Base-by-base conservation (phyloP, 805 yeast genomes). In the Starmerella apis region DNA sequence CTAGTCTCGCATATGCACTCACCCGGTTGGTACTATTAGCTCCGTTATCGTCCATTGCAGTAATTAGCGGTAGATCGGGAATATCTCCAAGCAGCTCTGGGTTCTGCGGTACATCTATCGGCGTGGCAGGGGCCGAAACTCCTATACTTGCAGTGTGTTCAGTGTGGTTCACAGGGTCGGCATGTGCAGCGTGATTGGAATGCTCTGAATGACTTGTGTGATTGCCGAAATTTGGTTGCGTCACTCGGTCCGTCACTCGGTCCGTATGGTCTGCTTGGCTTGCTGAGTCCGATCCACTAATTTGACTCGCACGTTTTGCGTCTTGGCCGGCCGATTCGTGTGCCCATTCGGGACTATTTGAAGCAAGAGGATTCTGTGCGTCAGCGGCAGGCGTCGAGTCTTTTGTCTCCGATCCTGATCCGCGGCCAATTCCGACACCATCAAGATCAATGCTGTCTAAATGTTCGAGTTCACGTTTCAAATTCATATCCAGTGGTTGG, bases 1-100 rank as follows among this genome's bases (percentile, higher is more conserved):
- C 97, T 35, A 92, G 69, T 58, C 73, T 59, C 18, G 75, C 75
- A 43, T 71, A 71, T 23, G 74, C 74, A 10, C 69, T 66, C 6
- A 69, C 70, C 28, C 68, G 61, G 38, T 47, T 39, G 18, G 65
- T 23, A 43, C 37, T 24, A 27, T 47, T 39, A 13, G 65, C 28
- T 42, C 37, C 19, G 32, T 53, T 54, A n/a, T 53, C 52, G 32
- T 44, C 51, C 54, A 48, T 48, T 14, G 52, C 23, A n/a, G 46
- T n/a, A 16, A 45, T 28, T 11, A 51, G 48, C n/a, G 55, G 52
- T 46, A 46, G 20, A 19, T 19, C 37, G 16, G 46, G 36, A 10
- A 31, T 7, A 23, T 28, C 46, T 18, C 19, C 43, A 23, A 41
- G 43, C 31, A 16, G 5, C 10, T 23, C 32, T 10, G 25, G 5